Percentiles rank a stretch among this genome's conserved stretches.
These are phyloP conservation scores for Ammopiptanthus mongolicus DNA, from an alignment of 306 rosid species.

Conservation along the genomic window DNA sequence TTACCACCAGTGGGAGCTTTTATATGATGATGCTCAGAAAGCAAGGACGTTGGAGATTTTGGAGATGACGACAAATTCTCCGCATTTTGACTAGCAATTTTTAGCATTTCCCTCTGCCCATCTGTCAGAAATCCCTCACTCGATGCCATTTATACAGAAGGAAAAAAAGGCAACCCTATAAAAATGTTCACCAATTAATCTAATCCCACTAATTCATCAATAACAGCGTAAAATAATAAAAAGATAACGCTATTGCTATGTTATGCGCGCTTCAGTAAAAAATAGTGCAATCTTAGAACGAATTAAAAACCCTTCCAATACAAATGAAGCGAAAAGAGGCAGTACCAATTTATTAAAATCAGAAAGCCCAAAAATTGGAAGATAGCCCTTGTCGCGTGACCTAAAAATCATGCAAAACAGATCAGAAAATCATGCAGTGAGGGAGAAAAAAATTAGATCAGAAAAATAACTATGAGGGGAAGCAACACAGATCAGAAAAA, in stretches of 20 bases:
- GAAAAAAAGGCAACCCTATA: not conserved
- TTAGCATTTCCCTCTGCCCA: constrained; percentile 77
- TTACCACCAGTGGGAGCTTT: constrained; percentile 83
- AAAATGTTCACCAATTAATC: not conserved
- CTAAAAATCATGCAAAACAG: too few species aligned
- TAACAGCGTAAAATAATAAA: not conserved
- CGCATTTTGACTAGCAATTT: constrained; percentile 68
- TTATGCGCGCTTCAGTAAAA: not conserved
- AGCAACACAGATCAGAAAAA: too few species aligned
- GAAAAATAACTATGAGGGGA: too few species aligned
- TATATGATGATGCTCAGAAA: constrained; percentile 66
- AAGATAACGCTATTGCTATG: not conserved
- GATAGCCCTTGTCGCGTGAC: too few species aligned
- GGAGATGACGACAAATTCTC: constrained; percentile 84
- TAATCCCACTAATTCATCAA: not conserved
- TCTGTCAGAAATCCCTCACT: constrained; percentile 85
- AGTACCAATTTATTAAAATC: too few species aligned
- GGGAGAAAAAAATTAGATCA: too few species aligned
- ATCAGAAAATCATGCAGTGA: too few species aligned
- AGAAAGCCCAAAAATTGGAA: too few species aligned
- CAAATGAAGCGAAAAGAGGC: not conserved
- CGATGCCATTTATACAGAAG: constrained; percentile 59
- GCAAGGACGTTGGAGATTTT: constrained; percentile 71
- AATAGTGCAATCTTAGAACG: not conserved
- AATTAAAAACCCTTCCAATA: not conserved